Evolutionary conservation across 495 filamentous ascomycete species (phyloP), one percentile per base, ranked within the genome.

Genomic region (Rusavskia elegans): DNA sequence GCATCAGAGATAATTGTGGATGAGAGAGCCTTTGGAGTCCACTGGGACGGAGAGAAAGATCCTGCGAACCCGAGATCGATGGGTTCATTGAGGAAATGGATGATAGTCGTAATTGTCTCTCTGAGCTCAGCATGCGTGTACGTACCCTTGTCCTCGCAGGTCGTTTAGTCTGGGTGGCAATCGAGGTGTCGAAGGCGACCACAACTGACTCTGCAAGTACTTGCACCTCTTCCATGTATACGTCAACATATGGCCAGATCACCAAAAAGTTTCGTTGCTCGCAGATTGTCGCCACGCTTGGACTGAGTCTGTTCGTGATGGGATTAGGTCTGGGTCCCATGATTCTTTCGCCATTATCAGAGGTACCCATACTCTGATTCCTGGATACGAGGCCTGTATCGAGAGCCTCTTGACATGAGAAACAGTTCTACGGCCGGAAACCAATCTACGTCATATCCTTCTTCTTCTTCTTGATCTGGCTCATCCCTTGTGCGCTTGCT

Each of bases 401-500:
- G 5, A n/a, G 16, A 32, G 29, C 10, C 13, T 39, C 16, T 36
- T 27, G 48, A 44, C n/a, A 44, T 13, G 25, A 14, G 48, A 32
- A 53, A n/a, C 71, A 94, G 72, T 97, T 97, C 63, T 94, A 89
- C 63, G 92, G 92, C 19, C 78, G 92, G 14, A 70, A 89, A 37
- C 82, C 82, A 27, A 86, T 96, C 55, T 97, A 95, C 58, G 71
- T 95, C 27, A 61, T 64, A 19, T 88, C 87, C 0, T 93, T 90
- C 66, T 64, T 70, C 0, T 74, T 84, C 55, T 96, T 92, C 65
- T 58, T 90, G 50, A 77, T 96, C 55, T 95, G 85, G 79, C 59
- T 95, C 30, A 82, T 97, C 48, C 92, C 92, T 9, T 87, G 83
- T 55, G 90, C 92, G 1, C 79, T 96, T 23, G 88, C 92, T 9